Conservation (phyloP, 2,329 filamentous ascomycete species). For the Aspergillus fijiensis region DNA sequence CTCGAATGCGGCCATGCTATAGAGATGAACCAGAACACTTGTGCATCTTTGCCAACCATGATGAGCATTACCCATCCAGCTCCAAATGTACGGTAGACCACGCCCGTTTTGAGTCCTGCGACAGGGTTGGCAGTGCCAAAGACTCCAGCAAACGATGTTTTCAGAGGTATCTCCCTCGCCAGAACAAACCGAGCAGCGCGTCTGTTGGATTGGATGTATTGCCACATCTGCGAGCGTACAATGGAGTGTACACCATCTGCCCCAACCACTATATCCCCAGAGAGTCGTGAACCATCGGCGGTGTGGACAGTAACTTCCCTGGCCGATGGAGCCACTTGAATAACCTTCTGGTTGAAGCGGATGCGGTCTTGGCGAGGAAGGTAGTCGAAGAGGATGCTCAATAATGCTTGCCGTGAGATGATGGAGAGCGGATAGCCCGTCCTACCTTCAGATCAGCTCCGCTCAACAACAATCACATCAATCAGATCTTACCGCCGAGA, state of each 20-base stretch:
- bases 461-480: accelerated
- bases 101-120: slow-evolving; percentile 12
- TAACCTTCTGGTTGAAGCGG: background rate
- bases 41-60: slow-evolving; percentile 6
- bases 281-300: background rate
- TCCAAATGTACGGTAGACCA: background rate
- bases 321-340: background rate
- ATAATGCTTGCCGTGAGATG: background rate
- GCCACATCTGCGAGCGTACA: slow-evolving; percentile 34
- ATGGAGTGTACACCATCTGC: slow-evolving; percentile 45
- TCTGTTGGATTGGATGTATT: background rate
- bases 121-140: slow-evolving; percentile 25
- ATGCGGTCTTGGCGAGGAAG: background rate
- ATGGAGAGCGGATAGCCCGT: slow-evolving; percentile 1
- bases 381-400: background rate
- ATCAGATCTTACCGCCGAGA: background rate
- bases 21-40: slow-evolving; percentile 1
- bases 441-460: background rate
- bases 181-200: background rate
- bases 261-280: slow-evolving; percentile 40
- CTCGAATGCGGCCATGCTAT: background rate
- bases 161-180: background rate
- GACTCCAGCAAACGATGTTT: slow-evolving; percentile 14
- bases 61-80: background rate
- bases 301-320: background rate